phyloP scores from a whole-genome alignment of 2,329 filamentous ascomycete species.

The Aquanectria penicillioides region DNA sequence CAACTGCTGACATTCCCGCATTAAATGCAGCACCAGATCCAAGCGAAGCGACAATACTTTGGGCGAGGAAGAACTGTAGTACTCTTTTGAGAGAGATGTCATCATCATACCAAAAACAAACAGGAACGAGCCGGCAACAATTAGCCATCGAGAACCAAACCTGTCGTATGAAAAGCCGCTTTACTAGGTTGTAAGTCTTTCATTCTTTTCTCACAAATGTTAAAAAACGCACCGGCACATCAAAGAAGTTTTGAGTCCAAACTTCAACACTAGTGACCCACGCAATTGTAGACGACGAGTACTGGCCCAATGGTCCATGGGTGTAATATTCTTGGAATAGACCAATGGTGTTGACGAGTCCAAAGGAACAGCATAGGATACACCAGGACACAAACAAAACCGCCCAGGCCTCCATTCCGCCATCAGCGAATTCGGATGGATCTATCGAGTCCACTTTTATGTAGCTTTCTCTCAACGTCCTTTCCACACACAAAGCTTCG shows the following conservation, averaged over 20 bases:
- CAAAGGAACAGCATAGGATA: slow-evolving; percentile 52
- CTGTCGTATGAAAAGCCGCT: slow-evolving; percentile 70
- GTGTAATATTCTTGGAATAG: slow-evolving; percentile 70
- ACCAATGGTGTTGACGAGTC: slow-evolving; percentile 58
- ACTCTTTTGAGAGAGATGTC: slow-evolving; percentile 59
- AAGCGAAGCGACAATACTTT: slow-evolving; percentile 35
- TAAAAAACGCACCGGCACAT: slow-evolving; percentile 49
- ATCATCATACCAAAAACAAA: slow-evolving; percentile 73
- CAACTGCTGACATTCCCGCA: slow-evolving; percentile 44
- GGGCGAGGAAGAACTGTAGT: slow-evolving; percentile 54
- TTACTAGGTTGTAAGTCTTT: slow-evolving; percentile 1
- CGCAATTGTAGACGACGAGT: slow-evolving; percentile 65
- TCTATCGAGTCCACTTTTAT: too few species aligned
- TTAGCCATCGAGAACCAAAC: slow-evolving; percentile 67
- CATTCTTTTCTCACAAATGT: neutral
- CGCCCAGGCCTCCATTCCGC: slow-evolving; percentile 49
- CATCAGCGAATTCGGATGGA: slow-evolving; percentile 26
- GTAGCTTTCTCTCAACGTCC: too few species aligned
- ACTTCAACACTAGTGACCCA: slow-evolving; percentile 69
- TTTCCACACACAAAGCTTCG: too few species aligned
- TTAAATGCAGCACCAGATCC: slow-evolving; percentile 51
- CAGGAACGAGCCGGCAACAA: slow-evolving; percentile 62
- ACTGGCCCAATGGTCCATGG: slow-evolving; percentile 55
- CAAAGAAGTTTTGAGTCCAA: slow-evolving; percentile 58
- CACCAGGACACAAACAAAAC: slow-evolving; percentile 54